These are phyloP conservation scores for Phanerodontia chrysosporium DNA, from an alignment of 768 basidiomycete species.

Conservation along the genomic window DNA sequence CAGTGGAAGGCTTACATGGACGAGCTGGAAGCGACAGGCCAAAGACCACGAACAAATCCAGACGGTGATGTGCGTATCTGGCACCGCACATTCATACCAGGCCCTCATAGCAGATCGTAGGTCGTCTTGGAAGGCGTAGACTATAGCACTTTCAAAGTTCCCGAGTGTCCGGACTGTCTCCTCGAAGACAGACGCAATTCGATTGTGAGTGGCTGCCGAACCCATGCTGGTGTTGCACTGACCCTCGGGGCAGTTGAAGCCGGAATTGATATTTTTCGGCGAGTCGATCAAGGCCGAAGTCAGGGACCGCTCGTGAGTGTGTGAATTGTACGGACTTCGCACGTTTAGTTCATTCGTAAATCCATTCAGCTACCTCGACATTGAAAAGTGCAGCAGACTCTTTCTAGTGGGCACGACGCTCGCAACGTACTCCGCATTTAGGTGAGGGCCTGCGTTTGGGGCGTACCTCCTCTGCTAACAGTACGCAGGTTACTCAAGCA, in stretches of 20 bases:
- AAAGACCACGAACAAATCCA: constrained; percentile 76
- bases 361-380: constrained; percentile 44
- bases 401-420: constrained; percentile 87
- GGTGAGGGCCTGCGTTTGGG: constrained; percentile 37
- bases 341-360: too few species aligned
- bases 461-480: background rate
- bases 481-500: constrained; percentile 66
- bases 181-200: constrained; percentile 51
- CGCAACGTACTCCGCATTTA: constrained; percentile 89
- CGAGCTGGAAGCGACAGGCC: constrained; percentile 53
- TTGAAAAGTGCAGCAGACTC: constrained; percentile 61
- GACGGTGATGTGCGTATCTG: constrained; percentile 48
- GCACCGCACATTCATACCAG: too few species aligned
- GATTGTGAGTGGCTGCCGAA: constrained; percentile 40
- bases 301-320: constrained; percentile 67
- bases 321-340: too few species aligned
- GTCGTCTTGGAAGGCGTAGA: constrained; percentile 77
- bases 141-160: constrained; percentile 76
- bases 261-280: constrained; percentile 84
- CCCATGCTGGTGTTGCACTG: background rate
- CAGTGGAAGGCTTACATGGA: constrained; percentile 70
- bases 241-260: constrained; percentile 56
- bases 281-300: constrained; percentile 71
- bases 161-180: constrained; percentile 69
- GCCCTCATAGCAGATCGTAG: too few species aligned